Evolutionary conservation across 2,329 filamentous ascomycete genomes (phyloP).

Genomic region (Hypoxylon sp.): DNA sequence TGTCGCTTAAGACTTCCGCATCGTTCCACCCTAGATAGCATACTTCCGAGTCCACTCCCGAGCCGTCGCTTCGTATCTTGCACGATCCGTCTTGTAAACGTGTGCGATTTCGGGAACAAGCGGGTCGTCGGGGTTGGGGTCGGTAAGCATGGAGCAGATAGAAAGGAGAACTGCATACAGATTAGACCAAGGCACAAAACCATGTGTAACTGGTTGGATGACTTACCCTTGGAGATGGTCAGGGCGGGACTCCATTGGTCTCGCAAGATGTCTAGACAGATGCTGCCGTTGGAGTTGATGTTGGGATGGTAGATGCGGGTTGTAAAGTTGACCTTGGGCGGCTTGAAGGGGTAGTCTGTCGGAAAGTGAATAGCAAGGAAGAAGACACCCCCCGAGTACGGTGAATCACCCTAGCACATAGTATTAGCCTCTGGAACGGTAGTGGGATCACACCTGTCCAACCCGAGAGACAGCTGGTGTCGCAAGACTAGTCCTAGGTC

Average conservation of each 20-base stretch:
- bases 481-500: background rate
- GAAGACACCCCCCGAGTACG: constrained; percentile 98
- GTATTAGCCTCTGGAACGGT: constrained; percentile 47
- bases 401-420: constrained; percentile 81
- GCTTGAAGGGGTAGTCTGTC: constrained; percentile 99
- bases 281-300: constrained; percentile 99
- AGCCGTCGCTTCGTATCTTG: constrained; percentile 94
- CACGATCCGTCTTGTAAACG: constrained; percentile 98
- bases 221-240: constrained; percentile 95
- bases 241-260: constrained; percentile 99
- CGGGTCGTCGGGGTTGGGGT: constrained; percentile 98
- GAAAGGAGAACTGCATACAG: constrained; percentile 82
- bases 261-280: constrained; percentile 97
- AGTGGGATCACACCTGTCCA: background rate
- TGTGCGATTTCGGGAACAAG: constrained; percentile 99
- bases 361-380: constrained; percentile 99
- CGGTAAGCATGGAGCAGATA: constrained; percentile 99
- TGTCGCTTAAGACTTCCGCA: constrained; percentile 18
- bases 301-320: constrained; percentile 99
- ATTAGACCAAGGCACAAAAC: constrained; percentile 28
- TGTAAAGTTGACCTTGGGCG: constrained; percentile 99
- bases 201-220: background rate
- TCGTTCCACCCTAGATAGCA: constrained; percentile 74
- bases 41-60: constrained; percentile 99
- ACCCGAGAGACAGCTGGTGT: background rate